phyloP scores from a whole-genome alignment of 1,284 basidiomycete genomes.

The Chalciporus sp. region DNA sequence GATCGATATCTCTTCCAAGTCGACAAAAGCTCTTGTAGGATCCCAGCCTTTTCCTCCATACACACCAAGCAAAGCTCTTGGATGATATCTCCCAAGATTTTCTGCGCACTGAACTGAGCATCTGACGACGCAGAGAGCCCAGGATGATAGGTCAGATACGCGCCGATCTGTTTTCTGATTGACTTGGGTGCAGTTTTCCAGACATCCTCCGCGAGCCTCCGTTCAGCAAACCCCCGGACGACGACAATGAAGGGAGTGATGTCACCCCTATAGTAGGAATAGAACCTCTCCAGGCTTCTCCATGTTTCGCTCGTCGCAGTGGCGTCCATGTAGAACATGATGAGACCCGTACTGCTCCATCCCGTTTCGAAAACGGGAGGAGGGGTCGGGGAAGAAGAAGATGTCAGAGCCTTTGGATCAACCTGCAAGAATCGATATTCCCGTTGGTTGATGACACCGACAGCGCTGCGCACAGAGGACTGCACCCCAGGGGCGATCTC shows the following conservation, averaged over 20 bases:
- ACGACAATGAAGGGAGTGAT: constrained; percentile 25
- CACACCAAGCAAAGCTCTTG: constrained; percentile 18
- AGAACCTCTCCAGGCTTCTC: constrained; percentile 21
- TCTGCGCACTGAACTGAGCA: constrained; percentile 11
- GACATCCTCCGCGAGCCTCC: constrained; percentile 16
- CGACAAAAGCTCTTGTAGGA: constrained; percentile 22
- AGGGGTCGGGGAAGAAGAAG: background rate
- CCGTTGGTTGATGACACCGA: background rate
- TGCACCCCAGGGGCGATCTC: constrained; percentile 11
- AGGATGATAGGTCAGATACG: constrained; percentile 18
- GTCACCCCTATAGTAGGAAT: constrained; percentile 14
- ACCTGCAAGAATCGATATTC: constrained; percentile 24
- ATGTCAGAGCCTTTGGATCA: constrained; percentile 10
- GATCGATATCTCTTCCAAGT: constrained; percentile 29
- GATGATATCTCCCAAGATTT: constrained; percentile 16
- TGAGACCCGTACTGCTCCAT: constrained; percentile 11
- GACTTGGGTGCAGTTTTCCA: constrained; percentile 19
- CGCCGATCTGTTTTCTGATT: constrained; percentile 14
- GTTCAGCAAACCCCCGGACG: constrained; percentile 15
- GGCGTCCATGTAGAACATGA: constrained; percentile 19
- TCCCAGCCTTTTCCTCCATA: constrained; percentile 21
- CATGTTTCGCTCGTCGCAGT: constrained; percentile 11
- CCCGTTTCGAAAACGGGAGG: background rate
- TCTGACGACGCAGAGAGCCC: constrained; percentile 10
- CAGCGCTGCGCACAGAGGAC: constrained; percentile 7